phyloP scores from a whole-genome alignment of 1,284 basidiomycete species.

The Microbotryum lychnidis-dioicae region DNA sequence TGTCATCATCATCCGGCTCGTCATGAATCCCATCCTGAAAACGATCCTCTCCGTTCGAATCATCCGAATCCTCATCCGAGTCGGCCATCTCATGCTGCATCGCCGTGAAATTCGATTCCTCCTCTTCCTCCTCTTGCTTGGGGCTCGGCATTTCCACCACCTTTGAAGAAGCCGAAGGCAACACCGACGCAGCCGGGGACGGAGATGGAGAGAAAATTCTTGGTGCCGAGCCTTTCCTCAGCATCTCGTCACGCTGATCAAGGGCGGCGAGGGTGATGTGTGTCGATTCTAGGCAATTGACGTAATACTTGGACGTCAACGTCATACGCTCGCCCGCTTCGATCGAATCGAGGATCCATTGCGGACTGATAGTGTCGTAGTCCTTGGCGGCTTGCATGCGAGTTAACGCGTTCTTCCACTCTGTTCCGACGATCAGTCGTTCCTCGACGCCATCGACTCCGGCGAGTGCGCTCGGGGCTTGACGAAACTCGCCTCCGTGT shows the following conservation, averaged over 20 bases:
- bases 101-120: slow-evolving; percentile 9
- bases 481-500: too few species aligned
- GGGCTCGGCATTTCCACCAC: too few species aligned
- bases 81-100: slow-evolving; percentile 23
- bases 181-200: too few species aligned
- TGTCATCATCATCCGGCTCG: slow-evolving; percentile 27
- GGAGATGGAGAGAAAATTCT: neutral
- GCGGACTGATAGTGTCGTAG: slow-evolving; percentile 61
- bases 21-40: neutral
- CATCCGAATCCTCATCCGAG: slow-evolving; percentile 3
- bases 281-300: neutral
- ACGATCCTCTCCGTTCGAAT: slow-evolving; percentile 8
- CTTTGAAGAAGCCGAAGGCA: too few species aligned
- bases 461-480: too few species aligned
- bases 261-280: neutral
- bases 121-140: slow-evolving; percentile 38
- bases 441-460: too few species aligned
- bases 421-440: slow-evolving; percentile 2
- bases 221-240: neutral
- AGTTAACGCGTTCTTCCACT: slow-evolving; percentile 5
- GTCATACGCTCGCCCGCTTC: slow-evolving; percentile 47
- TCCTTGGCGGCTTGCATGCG: slow-evolving; percentile 46
- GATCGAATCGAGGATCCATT: slow-evolving; percentile 74
- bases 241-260: neutral
- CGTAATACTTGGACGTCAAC: slow-evolving; percentile 56